A percentile compares a stretch with the other conserved stretches of the same genome.
These are phyloP conservation scores for Neostapfia colusana DNA, from an alignment of 176 grass and related monocot genomes.

Conservation along the genomic window DNA sequence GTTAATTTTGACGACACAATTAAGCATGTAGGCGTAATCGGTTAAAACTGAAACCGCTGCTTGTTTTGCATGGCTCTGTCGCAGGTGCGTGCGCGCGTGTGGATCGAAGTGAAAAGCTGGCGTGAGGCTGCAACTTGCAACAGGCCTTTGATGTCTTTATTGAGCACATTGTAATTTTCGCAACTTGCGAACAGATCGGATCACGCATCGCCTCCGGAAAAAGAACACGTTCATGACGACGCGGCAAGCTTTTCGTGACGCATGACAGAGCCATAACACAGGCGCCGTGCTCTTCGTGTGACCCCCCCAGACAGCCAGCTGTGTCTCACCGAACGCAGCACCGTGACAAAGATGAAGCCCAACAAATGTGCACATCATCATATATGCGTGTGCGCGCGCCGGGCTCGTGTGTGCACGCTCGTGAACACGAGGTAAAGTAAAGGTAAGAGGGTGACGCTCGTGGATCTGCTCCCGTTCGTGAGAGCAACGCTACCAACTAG, in stretches of 20 bases:
- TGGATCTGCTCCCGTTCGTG: not conserved
- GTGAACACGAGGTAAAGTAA: not conserved
- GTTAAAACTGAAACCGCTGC: too few species aligned
- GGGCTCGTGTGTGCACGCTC: not conserved
- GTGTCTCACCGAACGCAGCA: conserved; percentile 1
- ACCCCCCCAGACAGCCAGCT: not conserved
- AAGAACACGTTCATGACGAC: not conserved
- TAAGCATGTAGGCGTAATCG: too few species aligned
- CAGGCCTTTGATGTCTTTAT: too few species aligned
- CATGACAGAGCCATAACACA: conserved; percentile 13
- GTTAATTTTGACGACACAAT: too few species aligned
- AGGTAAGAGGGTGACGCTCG: not conserved
- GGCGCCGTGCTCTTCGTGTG: conserved; percentile 17
- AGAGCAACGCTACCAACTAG: not conserved
- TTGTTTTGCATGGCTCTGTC: too few species aligned
- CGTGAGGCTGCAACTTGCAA: too few species aligned
- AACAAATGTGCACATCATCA: not conserved
- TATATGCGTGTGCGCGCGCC: not conserved
- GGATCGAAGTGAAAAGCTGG: too few species aligned
- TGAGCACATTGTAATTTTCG: too few species aligned
- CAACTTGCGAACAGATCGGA: not conserved
- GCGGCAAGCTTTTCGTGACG: conserved; percentile 27
- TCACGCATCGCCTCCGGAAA: not conserved
- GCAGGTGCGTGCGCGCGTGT: too few species aligned
- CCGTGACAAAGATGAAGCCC: not conserved